These are phyloP conservation scores for Eucalyptus regnans DNA, from an alignment of 345 rosid species.

Conservation along the genomic window DNA sequence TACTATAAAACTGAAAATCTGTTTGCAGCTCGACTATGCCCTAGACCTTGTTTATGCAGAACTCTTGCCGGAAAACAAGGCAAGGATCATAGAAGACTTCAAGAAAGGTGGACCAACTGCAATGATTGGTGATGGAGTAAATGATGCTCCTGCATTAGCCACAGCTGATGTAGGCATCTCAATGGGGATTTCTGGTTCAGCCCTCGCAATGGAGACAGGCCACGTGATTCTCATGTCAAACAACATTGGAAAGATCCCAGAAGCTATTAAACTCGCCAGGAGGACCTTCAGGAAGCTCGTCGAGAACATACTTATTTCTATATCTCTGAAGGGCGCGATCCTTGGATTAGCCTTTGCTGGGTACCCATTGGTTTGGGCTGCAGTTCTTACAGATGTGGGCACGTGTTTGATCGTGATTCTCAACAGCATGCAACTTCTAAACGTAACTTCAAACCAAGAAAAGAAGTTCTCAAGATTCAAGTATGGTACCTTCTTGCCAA, in stretches of 20 bases:
- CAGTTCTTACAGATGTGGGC: slow-evolving; percentile 65
- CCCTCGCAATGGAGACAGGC: slow-evolving; percentile 74
- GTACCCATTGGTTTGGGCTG: slow-evolving; percentile 79
- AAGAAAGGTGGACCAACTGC: slow-evolving; percentile 49
- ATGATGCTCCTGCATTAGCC: slow-evolving; percentile 90
- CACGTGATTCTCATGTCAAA: slow-evolving; percentile 69
- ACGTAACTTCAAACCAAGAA: neutral
- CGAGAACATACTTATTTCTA: slow-evolving; percentile 44
- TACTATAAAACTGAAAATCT: neutral
- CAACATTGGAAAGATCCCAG: slow-evolving; percentile 57
- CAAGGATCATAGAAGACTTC: slow-evolving; percentile 28
- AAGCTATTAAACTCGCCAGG: slow-evolving; percentile 43
- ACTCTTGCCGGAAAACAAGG: slow-evolving; percentile 67
- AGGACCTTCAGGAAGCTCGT: slow-evolving; percentile 51
- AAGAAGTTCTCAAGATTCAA: neutral
- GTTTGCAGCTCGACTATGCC: slow-evolving; percentile 48
- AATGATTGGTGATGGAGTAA: slow-evolving; percentile 80
- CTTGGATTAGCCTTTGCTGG: slow-evolving; percentile 67
- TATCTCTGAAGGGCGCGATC: slow-evolving; percentile 21
- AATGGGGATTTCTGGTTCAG: slow-evolving; percentile 80
- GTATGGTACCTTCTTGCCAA: neutral
- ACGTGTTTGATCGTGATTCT: slow-evolving; percentile 66
- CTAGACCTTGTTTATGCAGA: slow-evolving; percentile 51
- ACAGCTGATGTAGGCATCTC: slow-evolving; percentile 75
- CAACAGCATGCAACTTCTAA: slow-evolving; percentile 61